Percentiles rank a stretch among this genome's conserved stretches.
phyloP scores from a whole-genome alignment of 140 eudicot species.

The Stevia rebaudiana region DNA sequence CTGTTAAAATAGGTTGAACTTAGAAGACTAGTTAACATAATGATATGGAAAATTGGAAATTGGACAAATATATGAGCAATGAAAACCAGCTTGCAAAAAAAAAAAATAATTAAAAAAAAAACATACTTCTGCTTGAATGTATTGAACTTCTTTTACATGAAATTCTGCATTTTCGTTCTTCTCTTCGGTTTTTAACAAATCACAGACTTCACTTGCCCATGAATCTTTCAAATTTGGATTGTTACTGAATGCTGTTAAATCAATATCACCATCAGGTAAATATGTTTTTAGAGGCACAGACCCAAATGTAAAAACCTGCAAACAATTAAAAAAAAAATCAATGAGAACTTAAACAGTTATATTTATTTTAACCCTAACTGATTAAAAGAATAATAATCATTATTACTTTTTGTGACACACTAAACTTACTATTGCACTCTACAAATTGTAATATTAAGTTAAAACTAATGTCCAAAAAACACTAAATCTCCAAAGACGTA shows the following conservation, averaged over 20 bases:
- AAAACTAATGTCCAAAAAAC: neutral
- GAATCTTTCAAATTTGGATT: conserved; percentile 65
- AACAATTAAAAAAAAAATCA: neutral
- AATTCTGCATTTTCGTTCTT: conserved; percentile 88
- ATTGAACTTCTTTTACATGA: conserved; percentile 91
- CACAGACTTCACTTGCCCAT: conserved; percentile 84
- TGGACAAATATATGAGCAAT: too few relatives aligned
- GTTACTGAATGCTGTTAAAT: conserved; percentile 71
- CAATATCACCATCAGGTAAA: conserved; percentile 99
- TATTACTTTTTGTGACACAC: neutral
- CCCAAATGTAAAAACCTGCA: conserved; percentile 89
- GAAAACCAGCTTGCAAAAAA: conserved; percentile 4
- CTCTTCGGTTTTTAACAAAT: conserved; percentile 73
- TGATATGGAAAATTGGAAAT: neutral
- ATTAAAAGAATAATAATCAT: neutral
- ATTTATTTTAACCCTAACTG: neutral
- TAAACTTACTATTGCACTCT: neutral
- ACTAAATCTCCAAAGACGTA: neutral
- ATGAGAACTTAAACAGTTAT: neutral
- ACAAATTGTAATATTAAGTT: neutral
- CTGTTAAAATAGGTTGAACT: neutral
- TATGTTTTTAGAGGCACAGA: conserved; percentile 97
- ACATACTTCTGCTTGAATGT: conserved; percentile 94
- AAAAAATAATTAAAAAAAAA: neutral
- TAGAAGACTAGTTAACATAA: neutral